Base-by-base conservation (phyloP, 768 basidiomycete genomes). In the Lactarius sanguifluus region DNA sequence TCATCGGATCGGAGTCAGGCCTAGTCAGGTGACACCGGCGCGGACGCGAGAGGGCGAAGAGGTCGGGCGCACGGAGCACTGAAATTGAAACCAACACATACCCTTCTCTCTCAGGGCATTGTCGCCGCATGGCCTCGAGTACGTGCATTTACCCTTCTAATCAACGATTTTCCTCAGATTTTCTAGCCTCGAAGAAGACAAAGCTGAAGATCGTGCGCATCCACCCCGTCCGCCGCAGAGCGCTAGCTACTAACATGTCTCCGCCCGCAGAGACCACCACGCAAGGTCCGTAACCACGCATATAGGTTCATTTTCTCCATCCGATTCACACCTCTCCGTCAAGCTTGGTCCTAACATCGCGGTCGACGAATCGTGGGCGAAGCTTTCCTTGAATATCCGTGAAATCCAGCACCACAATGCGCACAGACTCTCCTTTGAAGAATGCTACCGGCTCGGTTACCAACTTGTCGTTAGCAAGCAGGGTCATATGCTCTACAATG, bases 401-500 rank as follows among this genome's bases (percentile, higher is more conserved):
- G 94, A 96, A 81, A 98, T 99, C 60, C 94, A 96, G 75, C 90
- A 92, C 71, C 93, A 96, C 77, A 94, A 96, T 76, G 93, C 94
- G 4, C 85, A 87, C 58, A 89, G 87, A 72, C 85, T 99, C 40
- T 91, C 90, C 25, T 96, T 90, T 71, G 93, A 98, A 75, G 95
- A 96, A 78, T 92, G 94, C 70, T 94, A 97, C 75, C 85, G 96
- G 52, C 94, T 91, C 75, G 94, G 90, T 23, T 97, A 97, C 78
- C 94, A 95, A 74, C 87, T 98, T 85, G 95, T 97, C 5, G 83
- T 97, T 5, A 84, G 89, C 73, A 92, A 91, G 75, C 84, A 89
- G 61, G 94, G 94, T 3, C 88, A 89, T 64, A 85, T 83, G 78
- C 81, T 99, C 28, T 98, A 98, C 77, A 86, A 88, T 41, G 96